Percentiles rank a stretch among this genome's conserved stretches.
phyloP scores from a whole-genome alignment of 2,329 filamentous ascomycete species.

The Alternaria triticimaculans region DNA sequence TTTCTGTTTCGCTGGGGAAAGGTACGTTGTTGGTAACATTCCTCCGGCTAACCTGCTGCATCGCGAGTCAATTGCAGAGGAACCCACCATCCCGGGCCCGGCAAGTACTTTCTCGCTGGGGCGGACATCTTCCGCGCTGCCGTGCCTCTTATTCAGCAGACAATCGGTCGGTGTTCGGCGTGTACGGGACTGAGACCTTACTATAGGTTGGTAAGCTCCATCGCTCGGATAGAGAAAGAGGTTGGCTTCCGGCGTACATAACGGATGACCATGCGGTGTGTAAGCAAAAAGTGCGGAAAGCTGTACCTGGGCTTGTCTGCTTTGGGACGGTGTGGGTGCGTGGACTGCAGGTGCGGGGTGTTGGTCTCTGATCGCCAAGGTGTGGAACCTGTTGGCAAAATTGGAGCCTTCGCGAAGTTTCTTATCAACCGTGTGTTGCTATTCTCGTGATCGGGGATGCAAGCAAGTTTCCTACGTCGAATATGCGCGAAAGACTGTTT shows the following conservation, averaged over 20 bases:
- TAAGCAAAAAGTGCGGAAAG: conserved; percentile 17
- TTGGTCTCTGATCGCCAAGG: conserved; percentile 7
- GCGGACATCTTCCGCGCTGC: background rate
- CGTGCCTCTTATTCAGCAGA: background rate
- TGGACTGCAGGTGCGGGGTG: conserved; percentile 20
- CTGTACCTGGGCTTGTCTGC: conserved; percentile 17
- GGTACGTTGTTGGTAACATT: background rate
- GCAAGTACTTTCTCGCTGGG: background rate
- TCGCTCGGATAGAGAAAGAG: conserved; percentile 6
- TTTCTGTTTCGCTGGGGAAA: background rate
- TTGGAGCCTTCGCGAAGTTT: conserved; percentile 1
- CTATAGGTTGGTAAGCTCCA: conserved; percentile 3
- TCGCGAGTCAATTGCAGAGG: background rate
- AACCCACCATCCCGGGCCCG: background rate
- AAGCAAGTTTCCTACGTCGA: background rate
- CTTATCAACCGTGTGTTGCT: background rate
- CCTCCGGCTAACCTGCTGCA: background rate
- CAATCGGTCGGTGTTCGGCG: background rate
- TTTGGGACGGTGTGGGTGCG: conserved; percentile 7
- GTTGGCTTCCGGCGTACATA: background rate
- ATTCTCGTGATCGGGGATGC: background rate
- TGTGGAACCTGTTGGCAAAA: background rate
- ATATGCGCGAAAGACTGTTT: background rate
- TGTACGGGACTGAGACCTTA: background rate
- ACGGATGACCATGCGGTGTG: conserved; percentile 18